Evolutionary conservation across 2,329 filamentous ascomycete species (phyloP).

Genomic region (Talaromyces sp.): DNA sequence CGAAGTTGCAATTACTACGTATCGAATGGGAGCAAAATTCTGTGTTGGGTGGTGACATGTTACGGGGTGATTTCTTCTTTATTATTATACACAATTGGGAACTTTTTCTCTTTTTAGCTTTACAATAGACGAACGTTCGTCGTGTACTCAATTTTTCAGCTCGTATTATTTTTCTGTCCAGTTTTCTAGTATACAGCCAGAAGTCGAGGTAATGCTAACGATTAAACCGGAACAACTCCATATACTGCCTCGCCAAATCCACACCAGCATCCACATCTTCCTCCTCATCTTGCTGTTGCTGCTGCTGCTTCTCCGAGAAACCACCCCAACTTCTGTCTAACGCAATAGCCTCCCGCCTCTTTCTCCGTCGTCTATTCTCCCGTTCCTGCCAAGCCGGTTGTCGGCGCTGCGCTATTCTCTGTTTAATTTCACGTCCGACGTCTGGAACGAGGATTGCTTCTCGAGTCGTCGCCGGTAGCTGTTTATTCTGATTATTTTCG

Average conservation of each 20-base stretch:
- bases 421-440: slow-evolving; percentile 37
- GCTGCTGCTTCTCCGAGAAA: slow-evolving; percentile 5
- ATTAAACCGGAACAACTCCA: slow-evolving; percentile 45
- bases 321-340: slow-evolving; percentile 14
- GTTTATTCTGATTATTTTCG: not conserved
- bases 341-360: slow-evolving; percentile 15
- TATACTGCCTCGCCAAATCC: slow-evolving; percentile 44
- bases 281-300: slow-evolving; percentile 19
- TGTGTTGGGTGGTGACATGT: not conserved
- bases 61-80: not conserved
- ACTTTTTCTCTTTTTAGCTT: not conserved
- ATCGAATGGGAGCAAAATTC: slow-evolving; percentile 5
- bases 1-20: not conserved
- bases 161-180: not conserved
- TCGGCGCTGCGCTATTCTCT: slow-evolving; percentile 24
- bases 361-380: slow-evolving; percentile 19
- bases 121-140: slow-evolving; percentile 3
- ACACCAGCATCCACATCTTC: slow-evolving; percentile 34
- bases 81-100: slow-evolving; percentile 1
- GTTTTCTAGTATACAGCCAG: not conserved
- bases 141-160: no score
- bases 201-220: slow-evolving; percentile 23
- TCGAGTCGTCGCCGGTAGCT: slow-evolving; percentile 20
- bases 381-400: slow-evolving; percentile 15
- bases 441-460: slow-evolving; percentile 43